phyloP scores from a whole-genome alignment of 1,139 yeast species.

The Blastobotrys apis region DNA sequence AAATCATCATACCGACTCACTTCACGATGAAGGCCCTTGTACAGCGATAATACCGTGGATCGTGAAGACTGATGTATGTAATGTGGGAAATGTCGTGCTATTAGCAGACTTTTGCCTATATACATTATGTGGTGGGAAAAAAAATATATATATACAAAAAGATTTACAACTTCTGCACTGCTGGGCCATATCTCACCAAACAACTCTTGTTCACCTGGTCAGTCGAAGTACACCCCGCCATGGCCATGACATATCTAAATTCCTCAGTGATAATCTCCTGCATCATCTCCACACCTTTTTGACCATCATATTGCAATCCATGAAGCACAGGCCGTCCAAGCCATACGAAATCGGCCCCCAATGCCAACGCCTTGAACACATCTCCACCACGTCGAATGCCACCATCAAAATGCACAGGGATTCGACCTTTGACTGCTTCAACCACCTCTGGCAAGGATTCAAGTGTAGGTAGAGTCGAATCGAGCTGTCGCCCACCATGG shows the following conservation, averaged over 20 bases:
- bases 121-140: background rate
- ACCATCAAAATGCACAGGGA: conserved; percentile 62
- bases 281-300: conserved; percentile 50
- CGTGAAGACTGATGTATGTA: conserved; percentile 17
- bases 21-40: conserved; percentile 19
- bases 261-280: conserved; percentile 32
- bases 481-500: conserved; percentile 71
- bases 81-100: conserved; percentile 23
- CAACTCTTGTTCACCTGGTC: conserved; percentile 23
- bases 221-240: conserved; percentile 28
- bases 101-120: background rate
- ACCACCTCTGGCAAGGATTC: conserved; percentile 61
- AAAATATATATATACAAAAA: conserved; percentile 1
- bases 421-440: conserved; percentile 44
- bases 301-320: conserved; percentile 63
- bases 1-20: conserved; percentile 22
- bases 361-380: conserved; percentile 59
- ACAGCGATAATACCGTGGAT: conserved; percentile 17
- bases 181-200: conserved; percentile 30
- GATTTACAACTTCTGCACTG: conserved; percentile 22
- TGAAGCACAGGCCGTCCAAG: conserved; percentile 64
- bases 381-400: conserved; percentile 67
- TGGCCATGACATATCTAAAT: conserved; percentile 33
- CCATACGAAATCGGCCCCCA: conserved; percentile 74
- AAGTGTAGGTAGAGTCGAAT: conserved; percentile 56